Conservation (phyloP, 2,329 filamentous ascomycete genomes). For the Lachnellula arida region DNA sequence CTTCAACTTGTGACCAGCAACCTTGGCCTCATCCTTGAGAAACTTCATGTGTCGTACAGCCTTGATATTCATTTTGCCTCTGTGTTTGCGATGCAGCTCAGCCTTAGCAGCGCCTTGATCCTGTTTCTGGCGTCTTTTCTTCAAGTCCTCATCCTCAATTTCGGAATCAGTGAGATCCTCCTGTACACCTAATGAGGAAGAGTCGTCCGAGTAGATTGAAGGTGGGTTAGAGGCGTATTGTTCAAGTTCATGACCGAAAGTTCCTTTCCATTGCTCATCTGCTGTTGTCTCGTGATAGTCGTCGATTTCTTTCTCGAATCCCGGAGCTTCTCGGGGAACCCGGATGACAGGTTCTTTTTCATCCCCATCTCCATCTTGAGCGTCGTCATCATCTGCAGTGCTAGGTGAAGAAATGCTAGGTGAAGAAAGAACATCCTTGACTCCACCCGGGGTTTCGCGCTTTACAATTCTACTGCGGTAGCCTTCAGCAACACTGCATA, state of each 20-base stretch:
- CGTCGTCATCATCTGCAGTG: background rate
- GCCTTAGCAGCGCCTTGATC: constrained; percentile 13
- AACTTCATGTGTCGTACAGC: constrained; percentile 18
- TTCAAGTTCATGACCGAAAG: constrained; percentile 11
- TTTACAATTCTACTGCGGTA: constrained; percentile 16
- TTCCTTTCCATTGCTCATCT: constrained; percentile 5
- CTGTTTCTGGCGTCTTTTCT: constrained; percentile 18
- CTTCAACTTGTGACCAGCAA: constrained; percentile 19
- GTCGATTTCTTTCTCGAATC: constrained; percentile 15
- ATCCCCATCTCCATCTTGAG: constrained; percentile 5
- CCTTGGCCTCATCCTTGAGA: constrained; percentile 18
- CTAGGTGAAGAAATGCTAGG: too few relatives aligned
- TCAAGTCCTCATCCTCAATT: constrained; percentile 19
- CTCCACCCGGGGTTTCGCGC: constrained; percentile 9
- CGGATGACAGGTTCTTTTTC: background rate
- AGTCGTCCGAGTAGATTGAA: constrained; percentile 13
- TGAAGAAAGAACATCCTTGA: constrained; percentile 2
- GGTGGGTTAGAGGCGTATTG: constrained; percentile 5
- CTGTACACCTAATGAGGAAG: constrained; percentile 6
- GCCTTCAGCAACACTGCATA: constrained; percentile 16
- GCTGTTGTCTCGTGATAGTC: constrained; percentile 2
- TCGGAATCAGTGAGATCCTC: constrained; percentile 20
- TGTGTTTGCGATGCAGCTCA: constrained; percentile 15
- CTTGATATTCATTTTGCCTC: constrained; percentile 19
- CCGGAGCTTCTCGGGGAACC: constrained; percentile 12